A percentile compares a stretch with the other conserved stretches of the same genome.
These are phyloP conservation scores for Colletotrichum sp. DNA, from an alignment of 2,329 filamentous ascomycete species.

Conservation along the genomic window DNA sequence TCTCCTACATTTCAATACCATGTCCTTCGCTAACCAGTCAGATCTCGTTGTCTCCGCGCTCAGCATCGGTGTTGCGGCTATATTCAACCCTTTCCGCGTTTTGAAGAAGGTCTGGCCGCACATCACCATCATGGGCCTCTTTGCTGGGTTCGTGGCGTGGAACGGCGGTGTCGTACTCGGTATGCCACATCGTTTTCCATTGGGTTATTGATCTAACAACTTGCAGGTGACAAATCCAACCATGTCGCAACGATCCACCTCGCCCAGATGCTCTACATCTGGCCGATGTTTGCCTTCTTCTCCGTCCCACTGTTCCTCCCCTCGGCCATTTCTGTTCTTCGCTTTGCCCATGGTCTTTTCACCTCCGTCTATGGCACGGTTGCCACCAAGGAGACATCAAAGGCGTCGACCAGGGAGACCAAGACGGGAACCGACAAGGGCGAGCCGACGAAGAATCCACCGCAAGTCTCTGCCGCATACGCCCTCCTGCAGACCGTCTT, in stretches of 20 bases:
- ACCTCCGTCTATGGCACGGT: background rate
- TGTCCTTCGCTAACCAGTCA: slow-evolving; percentile 27
- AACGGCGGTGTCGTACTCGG: slow-evolving; percentile 93
- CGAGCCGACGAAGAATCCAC: background rate
- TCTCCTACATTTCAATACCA: background rate
- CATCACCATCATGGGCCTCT: slow-evolving; percentile 67
- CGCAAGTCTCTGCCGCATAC: background rate
- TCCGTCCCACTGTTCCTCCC: slow-evolving; percentile 78
- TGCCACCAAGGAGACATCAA: background rate
- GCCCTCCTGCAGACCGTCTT: slow-evolving; percentile 26
- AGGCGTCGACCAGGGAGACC: background rate
- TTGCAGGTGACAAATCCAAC: slow-evolving; percentile 86
- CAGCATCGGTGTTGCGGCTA: slow-evolving; percentile 66
- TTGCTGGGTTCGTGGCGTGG: slow-evolving; percentile 79
- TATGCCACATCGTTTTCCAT: slow-evolving; percentile 37
- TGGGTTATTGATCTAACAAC: slow-evolving; percentile 26
- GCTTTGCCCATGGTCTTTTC: background rate
- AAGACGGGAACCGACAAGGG: background rate
- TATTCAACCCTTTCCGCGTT: slow-evolving; percentile 52
- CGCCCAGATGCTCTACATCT: slow-evolving; percentile 94
- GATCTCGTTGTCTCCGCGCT: slow-evolving; percentile 63
- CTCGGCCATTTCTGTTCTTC: slow-evolving; percentile 40
- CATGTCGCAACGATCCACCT: slow-evolving; percentile 89
- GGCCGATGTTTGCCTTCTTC: slow-evolving; percentile 90
- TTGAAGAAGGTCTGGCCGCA: slow-evolving; percentile 61